phyloP scores from a whole-genome alignment of 768 basidiomycete species.

The Rhizopogon vulgaris region DNA sequence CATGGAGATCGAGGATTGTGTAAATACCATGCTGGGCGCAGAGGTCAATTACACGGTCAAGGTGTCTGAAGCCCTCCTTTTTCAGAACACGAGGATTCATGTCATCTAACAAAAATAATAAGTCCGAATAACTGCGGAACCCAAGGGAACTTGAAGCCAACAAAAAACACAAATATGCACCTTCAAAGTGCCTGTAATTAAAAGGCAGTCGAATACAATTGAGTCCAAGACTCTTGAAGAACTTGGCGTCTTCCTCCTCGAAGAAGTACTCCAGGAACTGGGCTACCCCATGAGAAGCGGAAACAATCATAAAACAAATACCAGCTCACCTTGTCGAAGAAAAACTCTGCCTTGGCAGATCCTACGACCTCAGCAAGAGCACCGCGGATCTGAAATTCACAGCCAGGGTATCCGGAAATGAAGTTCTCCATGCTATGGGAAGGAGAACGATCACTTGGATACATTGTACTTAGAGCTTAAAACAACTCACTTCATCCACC shows the following conservation, averaged over 20 bases:
- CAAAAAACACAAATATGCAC: conserved; percentile 2
- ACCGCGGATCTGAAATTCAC: conserved; percentile 72
- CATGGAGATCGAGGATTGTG: conserved; percentile 78
- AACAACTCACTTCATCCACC: conserved; percentile 76
- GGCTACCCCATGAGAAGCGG: background rate
- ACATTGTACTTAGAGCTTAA: conserved; percentile 1
- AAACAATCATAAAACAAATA: background rate
- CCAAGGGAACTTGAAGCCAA: too few relatives aligned
- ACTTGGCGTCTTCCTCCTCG: conserved; percentile 63
- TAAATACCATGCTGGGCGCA: conserved; percentile 73
- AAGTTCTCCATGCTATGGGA: conserved; percentile 67
- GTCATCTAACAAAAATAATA: conserved; percentile 41
- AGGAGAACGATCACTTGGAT: conserved; percentile 1
- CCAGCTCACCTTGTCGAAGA: conserved; percentile 72
- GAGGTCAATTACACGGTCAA: conserved; percentile 72
- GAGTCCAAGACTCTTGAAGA: conserved; percentile 73
- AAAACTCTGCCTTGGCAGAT: conserved; percentile 60
- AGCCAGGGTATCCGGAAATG: conserved; percentile 74
- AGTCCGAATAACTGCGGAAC: background rate
- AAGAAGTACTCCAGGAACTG: conserved; percentile 86
- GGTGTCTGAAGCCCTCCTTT: conserved; percentile 69
- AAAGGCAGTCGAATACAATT: conserved; percentile 76
- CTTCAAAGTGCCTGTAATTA: conserved; percentile 71
- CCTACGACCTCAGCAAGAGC: conserved; percentile 65
- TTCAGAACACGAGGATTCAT: conserved; percentile 76